These are phyloP conservation scores for Moesziomyces sp. DNA, from an alignment of 1,284 basidiomycete genomes.

Conservation along the genomic window DNA sequence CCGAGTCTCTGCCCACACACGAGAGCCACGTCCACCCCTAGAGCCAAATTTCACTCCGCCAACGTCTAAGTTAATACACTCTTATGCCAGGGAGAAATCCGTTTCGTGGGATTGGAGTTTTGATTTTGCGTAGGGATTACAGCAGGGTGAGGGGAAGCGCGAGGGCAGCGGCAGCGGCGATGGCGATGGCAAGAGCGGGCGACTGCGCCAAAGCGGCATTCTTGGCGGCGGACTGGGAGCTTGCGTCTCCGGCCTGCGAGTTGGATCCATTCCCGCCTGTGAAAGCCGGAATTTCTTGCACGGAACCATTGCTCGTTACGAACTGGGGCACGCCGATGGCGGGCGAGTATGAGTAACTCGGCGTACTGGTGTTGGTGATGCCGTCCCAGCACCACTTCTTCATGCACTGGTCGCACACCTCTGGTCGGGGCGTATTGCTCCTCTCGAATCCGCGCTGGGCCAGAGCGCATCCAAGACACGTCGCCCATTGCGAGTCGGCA, in stretches of 20 bases:
- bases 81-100: too few species aligned
- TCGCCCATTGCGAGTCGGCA: slow-evolving; percentile 48
- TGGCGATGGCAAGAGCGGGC: too few species aligned
- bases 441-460: slow-evolving; percentile 61
- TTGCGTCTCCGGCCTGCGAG: slow-evolving; percentile 16
- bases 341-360: slow-evolving; percentile 51
- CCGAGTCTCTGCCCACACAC: slow-evolving; percentile 1
- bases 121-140: too few species aligned
- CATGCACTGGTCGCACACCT: slow-evolving; percentile 55
- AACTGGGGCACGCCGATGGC: slow-evolving; percentile 58
- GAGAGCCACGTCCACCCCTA: too few species aligned
- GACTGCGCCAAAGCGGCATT: too few species aligned
- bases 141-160: too few species aligned
- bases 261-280: slow-evolving; percentile 61
- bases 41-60: too few species aligned
- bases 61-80: too few species aligned
- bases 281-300: slow-evolving; percentile 34
- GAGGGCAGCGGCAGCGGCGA: too few species aligned
- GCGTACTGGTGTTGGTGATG: slow-evolving; percentile 46
- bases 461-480: slow-evolving; percentile 60
- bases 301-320: slow-evolving; percentile 44
- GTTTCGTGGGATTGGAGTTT: too few species aligned
- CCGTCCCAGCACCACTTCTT: slow-evolving; percentile 66
- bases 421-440: slow-evolving; percentile 30
- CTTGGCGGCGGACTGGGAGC: not conserved